phyloP scores from a whole-genome alignment of 768 basidiomycete genomes.

The Dioszegia hungarica region DNA sequence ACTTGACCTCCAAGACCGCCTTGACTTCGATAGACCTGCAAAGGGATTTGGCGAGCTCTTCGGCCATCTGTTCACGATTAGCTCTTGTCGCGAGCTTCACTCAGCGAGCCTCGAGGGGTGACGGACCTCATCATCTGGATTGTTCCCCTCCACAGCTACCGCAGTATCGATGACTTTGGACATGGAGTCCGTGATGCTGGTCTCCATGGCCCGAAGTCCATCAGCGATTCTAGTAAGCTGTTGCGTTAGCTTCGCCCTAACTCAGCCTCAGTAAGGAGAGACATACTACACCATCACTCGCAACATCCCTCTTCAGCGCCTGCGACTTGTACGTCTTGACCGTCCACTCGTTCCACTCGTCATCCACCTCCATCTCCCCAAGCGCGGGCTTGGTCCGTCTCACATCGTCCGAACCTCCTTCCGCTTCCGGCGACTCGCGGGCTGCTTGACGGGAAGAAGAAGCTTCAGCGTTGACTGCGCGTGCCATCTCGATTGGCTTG shows the following conservation, averaged over 20 bases:
- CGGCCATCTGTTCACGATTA: constrained; percentile 12
- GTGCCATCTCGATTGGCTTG: not conserved
- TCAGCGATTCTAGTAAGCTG: constrained; percentile 13
- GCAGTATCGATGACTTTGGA: constrained; percentile 23
- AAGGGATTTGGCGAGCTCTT: constrained; percentile 15
- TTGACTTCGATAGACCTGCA: constrained; percentile 16
- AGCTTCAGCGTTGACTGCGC: constrained; percentile 6
- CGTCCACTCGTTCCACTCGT: constrained; percentile 27
- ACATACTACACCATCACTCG: constrained; percentile 7
- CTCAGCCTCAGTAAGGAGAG: not conserved
- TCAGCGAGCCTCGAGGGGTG: not conserved
- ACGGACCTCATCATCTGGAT: constrained; percentile 22
- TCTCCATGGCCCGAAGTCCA: constrained; percentile 14
- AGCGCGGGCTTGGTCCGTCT: not conserved
- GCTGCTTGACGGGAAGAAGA: constrained; percentile 9
- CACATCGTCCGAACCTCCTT: not conserved
- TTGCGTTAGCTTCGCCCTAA: not conserved
- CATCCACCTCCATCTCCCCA: not conserved
- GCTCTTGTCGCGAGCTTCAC: not conserved
- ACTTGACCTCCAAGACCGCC: constrained; percentile 15
- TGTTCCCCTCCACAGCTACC: constrained; percentile 18
- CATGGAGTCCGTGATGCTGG: constrained; percentile 16
- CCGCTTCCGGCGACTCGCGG: not conserved
- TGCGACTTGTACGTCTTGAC: constrained; percentile 19
- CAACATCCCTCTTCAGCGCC: constrained; percentile 1